Evolutionary conservation across 2,329 filamentous ascomycete species (phyloP).

Genomic region (Ophiostoma tasmaniense): DNA sequence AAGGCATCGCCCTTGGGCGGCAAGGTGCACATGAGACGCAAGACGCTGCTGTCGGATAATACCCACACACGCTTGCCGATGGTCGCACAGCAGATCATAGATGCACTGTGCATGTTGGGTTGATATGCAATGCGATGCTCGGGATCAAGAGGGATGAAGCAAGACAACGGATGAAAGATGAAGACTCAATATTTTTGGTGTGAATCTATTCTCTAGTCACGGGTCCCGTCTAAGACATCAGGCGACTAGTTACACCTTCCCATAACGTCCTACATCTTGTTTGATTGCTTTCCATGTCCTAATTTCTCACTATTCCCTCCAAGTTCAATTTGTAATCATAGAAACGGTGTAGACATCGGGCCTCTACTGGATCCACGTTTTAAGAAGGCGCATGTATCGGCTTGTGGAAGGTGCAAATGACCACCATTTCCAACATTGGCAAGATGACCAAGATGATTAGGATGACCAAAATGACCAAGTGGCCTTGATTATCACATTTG

Average conservation of each 20-base stretch:
- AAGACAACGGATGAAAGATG: background rate
- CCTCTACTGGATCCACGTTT: slow-evolving; percentile 1
- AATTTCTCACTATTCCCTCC: background rate
- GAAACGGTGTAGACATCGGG: background rate
- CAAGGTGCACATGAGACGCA: background rate
- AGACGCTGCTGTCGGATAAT: background rate
- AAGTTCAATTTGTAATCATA: background rate
- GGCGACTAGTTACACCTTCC: background rate
- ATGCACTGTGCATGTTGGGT: background rate
- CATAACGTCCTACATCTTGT: background rate
- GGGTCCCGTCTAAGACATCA: background rate
- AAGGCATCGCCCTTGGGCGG: background rate
- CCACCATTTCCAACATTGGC: background rate
- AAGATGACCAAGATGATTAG: no score
- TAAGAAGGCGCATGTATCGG: background rate
- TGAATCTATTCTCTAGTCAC: background rate
- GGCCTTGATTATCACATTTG: background rate
- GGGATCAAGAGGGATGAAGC: background rate
- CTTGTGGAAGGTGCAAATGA: slow-evolving; percentile 1
- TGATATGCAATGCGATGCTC: background rate
- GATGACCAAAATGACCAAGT: background rate
- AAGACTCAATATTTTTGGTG: background rate
- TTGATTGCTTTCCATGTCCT: background rate
- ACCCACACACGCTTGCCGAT: background rate
- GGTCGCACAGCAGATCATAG: background rate